phyloP scores from a whole-genome alignment of 306 rosid genomes.

The Casuarina glauca region DNA sequence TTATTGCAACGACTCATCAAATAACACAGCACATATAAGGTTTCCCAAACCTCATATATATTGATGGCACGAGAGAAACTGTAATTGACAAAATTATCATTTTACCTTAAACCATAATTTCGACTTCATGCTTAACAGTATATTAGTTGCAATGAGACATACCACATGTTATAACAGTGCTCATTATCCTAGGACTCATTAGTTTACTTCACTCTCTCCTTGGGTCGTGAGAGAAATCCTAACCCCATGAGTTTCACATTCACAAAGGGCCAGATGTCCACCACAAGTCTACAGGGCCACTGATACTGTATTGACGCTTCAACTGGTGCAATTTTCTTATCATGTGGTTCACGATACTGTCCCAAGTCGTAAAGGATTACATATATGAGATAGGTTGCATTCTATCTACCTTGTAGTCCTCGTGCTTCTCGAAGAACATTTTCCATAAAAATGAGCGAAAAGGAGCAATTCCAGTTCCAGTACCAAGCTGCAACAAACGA shows the following conservation, averaged over 20 bases:
- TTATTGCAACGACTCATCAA: no score
- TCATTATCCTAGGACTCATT: neutral
- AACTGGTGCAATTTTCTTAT: neutral
- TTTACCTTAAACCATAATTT: no score
- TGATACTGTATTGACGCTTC: neutral
- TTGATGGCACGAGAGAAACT: no score
- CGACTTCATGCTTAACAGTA: no score
- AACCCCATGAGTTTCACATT: no score
- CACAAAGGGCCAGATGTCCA: neutral
- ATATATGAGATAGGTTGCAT: neutral
- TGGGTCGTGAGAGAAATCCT: no score
- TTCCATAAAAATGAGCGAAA: conserved; percentile 94
- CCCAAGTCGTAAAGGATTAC: neutral
- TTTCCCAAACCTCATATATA: no score
- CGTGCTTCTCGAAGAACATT: conserved; percentile 94
- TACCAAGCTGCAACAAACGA: conserved; percentile 64
- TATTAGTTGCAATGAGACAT: neutral
- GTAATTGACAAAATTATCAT: no score
- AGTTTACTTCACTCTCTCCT: neutral
- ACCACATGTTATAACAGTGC: neutral
- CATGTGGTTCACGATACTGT: neutral
- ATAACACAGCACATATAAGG: no score
- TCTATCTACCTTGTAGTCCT: conserved; percentile 70
- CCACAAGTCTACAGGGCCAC: neutral
- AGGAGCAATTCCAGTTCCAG: conserved; percentile 99